Evolutionary conservation across 2,329 filamentous ascomycete genomes (phyloP).

Genomic region (Diaporthe nobilis): DNA sequence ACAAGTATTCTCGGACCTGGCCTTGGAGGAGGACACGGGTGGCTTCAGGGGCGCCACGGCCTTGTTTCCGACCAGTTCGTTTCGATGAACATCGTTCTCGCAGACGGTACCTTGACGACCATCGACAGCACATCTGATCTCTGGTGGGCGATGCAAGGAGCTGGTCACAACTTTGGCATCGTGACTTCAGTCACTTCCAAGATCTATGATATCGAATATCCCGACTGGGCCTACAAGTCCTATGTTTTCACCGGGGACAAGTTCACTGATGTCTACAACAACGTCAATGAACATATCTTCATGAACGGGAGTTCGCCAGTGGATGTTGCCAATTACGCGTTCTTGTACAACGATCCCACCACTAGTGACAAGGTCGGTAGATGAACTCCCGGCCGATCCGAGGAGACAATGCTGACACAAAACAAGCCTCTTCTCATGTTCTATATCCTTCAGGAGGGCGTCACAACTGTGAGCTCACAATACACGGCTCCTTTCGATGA

Average conservation of each 20-base stretch:
- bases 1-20: constrained; percentile 57
- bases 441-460: constrained; percentile 15
- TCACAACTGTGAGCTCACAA: background rate
- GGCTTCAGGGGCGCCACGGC: constrained; percentile 67
- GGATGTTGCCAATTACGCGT: constrained; percentile 8
- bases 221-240: constrained; percentile 59
- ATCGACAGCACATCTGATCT: constrained; percentile 62
- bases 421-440: constrained; percentile 25
- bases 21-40: constrained; percentile 71
- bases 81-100: constrained; percentile 65
- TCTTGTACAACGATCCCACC: constrained; percentile 23
- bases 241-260: constrained; percentile 63
- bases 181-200: constrained; percentile 64
- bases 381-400: background rate
- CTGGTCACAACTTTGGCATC: constrained; percentile 73
- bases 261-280: constrained; percentile 53
- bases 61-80: constrained; percentile 68
- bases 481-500: constrained; percentile 12
- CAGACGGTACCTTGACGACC: constrained; percentile 59
- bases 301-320: constrained; percentile 58
- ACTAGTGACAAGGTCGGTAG: constrained; percentile 12
- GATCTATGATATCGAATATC: constrained; percentile 60
- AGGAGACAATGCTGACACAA: background rate
- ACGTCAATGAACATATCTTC: constrained; percentile 58
- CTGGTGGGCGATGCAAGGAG: constrained; percentile 71